phyloP scores from a whole-genome alignment of 768 basidiomycete genomes.

The Boletus patriciae region DNA sequence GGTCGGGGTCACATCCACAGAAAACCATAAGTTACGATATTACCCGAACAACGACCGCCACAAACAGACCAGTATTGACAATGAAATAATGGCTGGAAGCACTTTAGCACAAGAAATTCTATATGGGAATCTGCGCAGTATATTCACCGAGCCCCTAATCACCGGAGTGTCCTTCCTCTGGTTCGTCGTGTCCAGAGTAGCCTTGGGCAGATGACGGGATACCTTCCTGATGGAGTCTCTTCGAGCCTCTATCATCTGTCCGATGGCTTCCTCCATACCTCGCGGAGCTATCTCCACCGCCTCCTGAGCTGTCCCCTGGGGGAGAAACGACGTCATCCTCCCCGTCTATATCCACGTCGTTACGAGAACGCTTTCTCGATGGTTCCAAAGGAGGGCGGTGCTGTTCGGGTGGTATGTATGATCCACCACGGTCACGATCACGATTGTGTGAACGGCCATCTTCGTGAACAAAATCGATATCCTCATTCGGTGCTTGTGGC shows the following conservation, averaged over 20 bases:
- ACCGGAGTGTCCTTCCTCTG: constrained; percentile 33
- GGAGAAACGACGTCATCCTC: constrained; percentile 47
- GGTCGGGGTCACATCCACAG: constrained; percentile 8
- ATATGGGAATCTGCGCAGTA: constrained; percentile 27
- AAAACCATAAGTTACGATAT: constrained; percentile 20
- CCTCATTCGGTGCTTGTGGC: constrained; percentile 40
- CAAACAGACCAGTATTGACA: constrained; percentile 18
- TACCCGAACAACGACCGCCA: constrained; percentile 18
- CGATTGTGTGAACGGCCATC: constrained; percentile 44
- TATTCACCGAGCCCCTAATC: constrained; percentile 33
- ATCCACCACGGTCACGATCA: constrained; percentile 40
- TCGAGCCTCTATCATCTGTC: constrained; percentile 53
- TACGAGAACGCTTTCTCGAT: constrained; percentile 56
- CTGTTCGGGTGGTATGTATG: constrained; percentile 37
- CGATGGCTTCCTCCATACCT: constrained; percentile 40
- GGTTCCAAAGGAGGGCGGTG: constrained; percentile 43
- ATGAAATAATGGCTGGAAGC: constrained; percentile 17
- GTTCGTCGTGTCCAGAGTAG: constrained; percentile 31
- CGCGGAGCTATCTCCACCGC: constrained; percentile 29
- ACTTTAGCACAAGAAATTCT: constrained; percentile 37
- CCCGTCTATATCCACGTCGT: constrained; percentile 64
- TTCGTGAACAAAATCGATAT: constrained; percentile 54
- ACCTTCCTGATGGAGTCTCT: constrained; percentile 58
- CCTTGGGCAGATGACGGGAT: constrained; percentile 23
- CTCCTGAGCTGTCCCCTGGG: constrained; percentile 30